These are phyloP conservation scores for Backusella morwellensis DNA, from an alignment of 192 early-diverging fungal species.

Conservation along the genomic window DNA sequence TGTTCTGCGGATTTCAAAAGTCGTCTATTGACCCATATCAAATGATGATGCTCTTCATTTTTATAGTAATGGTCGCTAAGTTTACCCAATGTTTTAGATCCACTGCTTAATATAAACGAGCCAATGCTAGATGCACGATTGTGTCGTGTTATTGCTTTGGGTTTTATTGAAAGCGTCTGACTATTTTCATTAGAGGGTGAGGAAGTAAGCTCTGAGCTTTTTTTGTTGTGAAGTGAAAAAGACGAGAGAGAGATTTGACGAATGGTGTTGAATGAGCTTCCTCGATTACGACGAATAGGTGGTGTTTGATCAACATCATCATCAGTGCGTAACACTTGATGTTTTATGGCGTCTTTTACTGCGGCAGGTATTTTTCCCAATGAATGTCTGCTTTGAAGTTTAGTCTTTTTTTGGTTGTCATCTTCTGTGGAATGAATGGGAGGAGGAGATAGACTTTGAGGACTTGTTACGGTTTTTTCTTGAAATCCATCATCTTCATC, in stretches of 20 bases:
- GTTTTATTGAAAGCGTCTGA: not conserved
- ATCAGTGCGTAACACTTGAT: not conserved
- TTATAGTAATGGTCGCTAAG: not conserved
- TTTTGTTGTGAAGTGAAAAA: not conserved
- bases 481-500: not conserved
- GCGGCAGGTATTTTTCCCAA: conserved; percentile 11
- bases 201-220: not conserved
- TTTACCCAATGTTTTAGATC: not conserved
- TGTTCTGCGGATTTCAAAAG: not conserved
- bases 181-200: not conserved
- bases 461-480: not conserved
- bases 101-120: not conserved
- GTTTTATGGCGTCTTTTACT: conserved; percentile 11
- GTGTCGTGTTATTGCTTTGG: not conserved
- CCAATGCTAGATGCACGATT: conserved; percentile 3
- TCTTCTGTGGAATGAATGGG: not conserved
- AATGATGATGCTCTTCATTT: not conserved
- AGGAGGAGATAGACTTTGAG: not conserved
- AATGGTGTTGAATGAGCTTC: not conserved
- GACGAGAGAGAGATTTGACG: not conserved
- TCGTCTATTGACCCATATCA: not conserved
- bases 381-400: not conserved
- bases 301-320: not conserved
- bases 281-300: not conserved
- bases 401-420: not conserved